These are phyloP conservation scores for Phaeoacremonium minimum DNA, from an alignment of 2,329 filamentous ascomycete genomes.

Conservation along the genomic window DNA sequence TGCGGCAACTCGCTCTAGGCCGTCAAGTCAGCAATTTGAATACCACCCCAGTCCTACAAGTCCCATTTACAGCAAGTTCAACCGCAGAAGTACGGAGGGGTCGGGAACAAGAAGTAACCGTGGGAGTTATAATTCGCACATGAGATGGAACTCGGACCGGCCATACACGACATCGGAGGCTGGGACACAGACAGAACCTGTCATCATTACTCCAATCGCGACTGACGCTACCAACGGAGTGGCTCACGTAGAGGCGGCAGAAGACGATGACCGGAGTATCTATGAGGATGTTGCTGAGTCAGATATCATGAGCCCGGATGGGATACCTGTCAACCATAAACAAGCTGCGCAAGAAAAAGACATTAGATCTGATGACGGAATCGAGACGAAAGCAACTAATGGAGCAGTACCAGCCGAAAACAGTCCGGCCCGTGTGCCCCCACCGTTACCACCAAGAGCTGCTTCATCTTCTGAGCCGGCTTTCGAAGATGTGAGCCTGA, in stretches of 20 bases:
- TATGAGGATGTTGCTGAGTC: neutral
- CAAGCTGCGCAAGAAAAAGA: neutral
- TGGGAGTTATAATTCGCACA: neutral
- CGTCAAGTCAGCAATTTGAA: conserved; percentile 28
- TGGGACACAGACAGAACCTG: neutral
- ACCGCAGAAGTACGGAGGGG: conserved; percentile 7
- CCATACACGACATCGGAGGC: neutral
- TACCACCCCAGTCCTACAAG: conserved; percentile 29
- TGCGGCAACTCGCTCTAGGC: conserved; percentile 25
- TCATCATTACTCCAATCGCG: neutral
- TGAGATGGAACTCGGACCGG: neutral
- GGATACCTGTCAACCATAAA: neutral
- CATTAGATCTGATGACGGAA: neutral
- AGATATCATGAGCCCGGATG: neutral
- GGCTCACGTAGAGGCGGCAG: neutral
- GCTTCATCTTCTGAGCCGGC: neutral
- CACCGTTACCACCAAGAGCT: neutral
- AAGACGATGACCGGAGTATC: neutral
- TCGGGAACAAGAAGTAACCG: conserved; percentile 1
- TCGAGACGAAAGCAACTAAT: neutral
- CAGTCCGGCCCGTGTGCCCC: neutral
- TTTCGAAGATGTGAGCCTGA: neutral
- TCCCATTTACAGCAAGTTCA: conserved; percentile 17
- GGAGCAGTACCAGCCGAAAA: neutral
- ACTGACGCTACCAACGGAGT: neutral